A percentile compares a stretch with the other conserved stretches of the same genome.
phyloP scores from a whole-genome alignment of 2,329 filamentous ascomycete species.

The Stachybotrys chlorohalonatus region DNA sequence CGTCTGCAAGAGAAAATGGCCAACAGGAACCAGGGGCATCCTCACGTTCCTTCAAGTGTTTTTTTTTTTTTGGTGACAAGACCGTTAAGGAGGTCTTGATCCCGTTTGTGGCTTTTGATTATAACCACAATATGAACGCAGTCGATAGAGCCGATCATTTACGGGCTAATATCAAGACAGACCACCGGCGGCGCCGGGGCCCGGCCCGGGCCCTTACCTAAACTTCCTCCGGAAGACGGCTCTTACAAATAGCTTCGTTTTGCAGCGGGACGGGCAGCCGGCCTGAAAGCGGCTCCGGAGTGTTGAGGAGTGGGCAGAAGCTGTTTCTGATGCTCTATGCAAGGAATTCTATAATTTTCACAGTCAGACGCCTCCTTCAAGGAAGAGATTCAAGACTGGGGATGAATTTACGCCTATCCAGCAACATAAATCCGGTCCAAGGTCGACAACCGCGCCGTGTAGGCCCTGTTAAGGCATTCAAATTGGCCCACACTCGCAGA shows the following conservation, averaged over 20 bases:
- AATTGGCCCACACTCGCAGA: neutral
- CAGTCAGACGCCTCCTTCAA: neutral
- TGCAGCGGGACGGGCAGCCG: neutral
- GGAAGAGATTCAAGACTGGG: neutral
- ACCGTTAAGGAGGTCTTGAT: neutral
- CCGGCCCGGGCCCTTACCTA: neutral
- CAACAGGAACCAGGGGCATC: neutral
- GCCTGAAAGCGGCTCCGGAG: neutral
- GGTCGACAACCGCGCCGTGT: neutral
- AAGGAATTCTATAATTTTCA: neutral
- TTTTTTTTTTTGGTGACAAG: neutral
- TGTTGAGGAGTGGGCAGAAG: neutral
- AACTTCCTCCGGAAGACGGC: neutral
- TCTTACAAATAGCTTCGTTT: neutral
- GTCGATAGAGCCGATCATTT: neutral
- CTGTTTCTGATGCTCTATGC: neutral
- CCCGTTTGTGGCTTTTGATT: neutral
- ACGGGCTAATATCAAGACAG: neutral
- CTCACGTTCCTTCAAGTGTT: neutral
- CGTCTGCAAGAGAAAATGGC: neutral
- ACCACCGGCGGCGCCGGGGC: neutral
- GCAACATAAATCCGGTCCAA: neutral
- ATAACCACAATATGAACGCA: neutral
- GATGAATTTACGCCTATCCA: neutral
- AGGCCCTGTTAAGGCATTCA: neutral